phyloP scores from a whole-genome alignment of 1,284 basidiomycete species.

The Tilletia indica region DNA sequence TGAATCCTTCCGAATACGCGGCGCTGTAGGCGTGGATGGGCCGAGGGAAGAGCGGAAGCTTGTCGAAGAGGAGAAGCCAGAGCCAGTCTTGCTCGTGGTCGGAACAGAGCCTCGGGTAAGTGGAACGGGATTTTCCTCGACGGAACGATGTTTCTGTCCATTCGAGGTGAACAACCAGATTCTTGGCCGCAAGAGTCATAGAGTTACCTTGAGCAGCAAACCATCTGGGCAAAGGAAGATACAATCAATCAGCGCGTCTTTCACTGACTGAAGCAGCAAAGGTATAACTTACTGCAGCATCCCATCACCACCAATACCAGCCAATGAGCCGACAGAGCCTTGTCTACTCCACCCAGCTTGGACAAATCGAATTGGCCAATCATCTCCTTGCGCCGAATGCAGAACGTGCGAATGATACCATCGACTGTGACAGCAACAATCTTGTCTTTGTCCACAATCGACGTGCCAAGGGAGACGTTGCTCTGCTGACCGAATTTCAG shows the following conservation, averaged over 20 bases:
- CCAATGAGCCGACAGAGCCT: slow-evolving; percentile 26
- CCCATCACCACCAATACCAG: slow-evolving; percentile 31
- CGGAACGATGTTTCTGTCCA: slow-evolving; percentile 69
- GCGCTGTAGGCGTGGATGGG: not conserved
- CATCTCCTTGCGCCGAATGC: slow-evolving; percentile 82
- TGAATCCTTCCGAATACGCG: slow-evolving; percentile 12
- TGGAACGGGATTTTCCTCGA: slow-evolving; percentile 22
- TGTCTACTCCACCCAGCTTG: slow-evolving; percentile 66
- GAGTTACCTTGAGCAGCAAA: slow-evolving; percentile 84
- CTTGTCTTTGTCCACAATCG: slow-evolving; percentile 68
- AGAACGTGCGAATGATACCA: slow-evolving; percentile 83
- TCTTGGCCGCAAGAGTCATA: slow-evolving; percentile 87
- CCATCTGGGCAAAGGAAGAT: slow-evolving; percentile 58
- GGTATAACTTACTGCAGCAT: slow-evolving; percentile 34
- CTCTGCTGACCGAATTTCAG: slow-evolving; percentile 89
- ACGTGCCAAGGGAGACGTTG: slow-evolving; percentile 84
- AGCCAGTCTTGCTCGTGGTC: not conserved
- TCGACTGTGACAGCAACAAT: slow-evolving; percentile 87
- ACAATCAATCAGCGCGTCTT: too few species aligned
- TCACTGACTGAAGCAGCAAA: too few species aligned
- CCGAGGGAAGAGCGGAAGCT: slow-evolving; percentile 11
- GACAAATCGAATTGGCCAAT: slow-evolving; percentile 82
- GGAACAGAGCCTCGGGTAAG: slow-evolving; percentile 9
- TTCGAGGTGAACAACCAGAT: slow-evolving; percentile 78
- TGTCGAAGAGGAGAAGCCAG: not conserved